phyloP scores from a whole-genome alignment of 73 alveolate species.

The Symbiodinium natans region DNA sequence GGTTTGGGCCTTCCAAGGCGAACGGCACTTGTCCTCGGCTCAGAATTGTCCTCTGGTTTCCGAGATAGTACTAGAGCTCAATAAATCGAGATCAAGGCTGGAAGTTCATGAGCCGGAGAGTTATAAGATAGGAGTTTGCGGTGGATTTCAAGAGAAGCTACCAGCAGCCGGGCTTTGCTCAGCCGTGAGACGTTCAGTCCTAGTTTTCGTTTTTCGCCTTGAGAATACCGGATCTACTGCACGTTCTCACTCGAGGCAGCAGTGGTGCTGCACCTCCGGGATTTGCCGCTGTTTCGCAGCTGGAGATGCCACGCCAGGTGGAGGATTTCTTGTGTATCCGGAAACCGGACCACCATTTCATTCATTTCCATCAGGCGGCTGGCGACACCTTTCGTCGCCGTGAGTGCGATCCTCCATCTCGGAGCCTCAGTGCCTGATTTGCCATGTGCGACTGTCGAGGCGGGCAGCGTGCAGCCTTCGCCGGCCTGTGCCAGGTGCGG shows the following conservation, averaged over 20 bases:
- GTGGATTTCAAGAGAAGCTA: no score
- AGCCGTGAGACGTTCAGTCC: no score
- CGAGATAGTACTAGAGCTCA: no score
- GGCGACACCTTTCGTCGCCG: background rate
- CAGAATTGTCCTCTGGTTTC: background rate
- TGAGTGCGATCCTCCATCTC: background rate
- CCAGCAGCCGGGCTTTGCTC: no score
- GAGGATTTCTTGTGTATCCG: no score
- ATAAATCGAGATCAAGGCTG: no score
- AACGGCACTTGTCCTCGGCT: background rate
- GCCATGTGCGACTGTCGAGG: background rate
- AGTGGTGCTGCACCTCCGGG: background rate
- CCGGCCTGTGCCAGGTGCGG: background rate
- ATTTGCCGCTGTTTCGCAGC: background rate
- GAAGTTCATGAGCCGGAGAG: no score
- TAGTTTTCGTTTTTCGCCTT: background rate
- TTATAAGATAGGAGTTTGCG: no score
- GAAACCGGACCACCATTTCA: no score
- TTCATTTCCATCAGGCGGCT: no score
- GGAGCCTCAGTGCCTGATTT: background rate
- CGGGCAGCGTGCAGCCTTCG: background rate
- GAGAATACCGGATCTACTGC: background rate
- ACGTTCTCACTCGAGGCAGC: background rate
- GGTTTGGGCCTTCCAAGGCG: background rate
- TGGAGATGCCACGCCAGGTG: constrained; percentile 21